A percentile compares a stretch with the other conserved stretches of the same genome.
These are phyloP conservation scores for Tetradesmus obliquus DNA, from an alignment of 139 green algal genomes.

Conservation along the genomic window DNA sequence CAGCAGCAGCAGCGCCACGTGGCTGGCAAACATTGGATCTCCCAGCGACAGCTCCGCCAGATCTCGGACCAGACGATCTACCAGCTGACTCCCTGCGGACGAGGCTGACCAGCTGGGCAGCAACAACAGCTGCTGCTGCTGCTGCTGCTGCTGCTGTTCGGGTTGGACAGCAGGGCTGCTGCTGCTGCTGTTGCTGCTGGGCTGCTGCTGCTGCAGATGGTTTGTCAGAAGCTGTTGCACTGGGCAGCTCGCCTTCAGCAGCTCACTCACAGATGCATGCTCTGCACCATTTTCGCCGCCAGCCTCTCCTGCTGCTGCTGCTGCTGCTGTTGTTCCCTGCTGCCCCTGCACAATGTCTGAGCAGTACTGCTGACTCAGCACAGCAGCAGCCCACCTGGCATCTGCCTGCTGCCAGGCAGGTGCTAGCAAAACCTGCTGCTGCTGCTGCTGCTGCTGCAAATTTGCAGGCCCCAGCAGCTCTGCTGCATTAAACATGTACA, in stretches of 20 bases:
- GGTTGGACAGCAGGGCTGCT: neutral
- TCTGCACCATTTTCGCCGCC: neutral
- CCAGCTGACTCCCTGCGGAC: constrained; percentile 39
- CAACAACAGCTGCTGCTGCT: neutral
- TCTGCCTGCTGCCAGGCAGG: constrained; percentile 55
- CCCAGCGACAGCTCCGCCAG: constrained; percentile 65
- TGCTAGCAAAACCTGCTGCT: constrained; percentile 30
- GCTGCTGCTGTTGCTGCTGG: neutral
- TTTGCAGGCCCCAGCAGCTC: constrained; percentile 47
- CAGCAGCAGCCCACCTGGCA: constrained; percentile 62
- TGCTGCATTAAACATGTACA: constrained; percentile 45
- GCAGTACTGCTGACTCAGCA: constrained; percentile 52
- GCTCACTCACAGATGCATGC: neutral
- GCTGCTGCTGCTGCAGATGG: neutral
- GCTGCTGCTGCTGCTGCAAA: constrained; percentile 8
- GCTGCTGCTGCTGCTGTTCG: neutral
- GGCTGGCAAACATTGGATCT: constrained; percentile 62
- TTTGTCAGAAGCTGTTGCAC: neutral
- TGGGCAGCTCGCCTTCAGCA: neutral
- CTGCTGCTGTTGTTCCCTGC: neutral
- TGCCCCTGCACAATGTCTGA: neutral
- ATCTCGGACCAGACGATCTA: constrained; percentile 55
- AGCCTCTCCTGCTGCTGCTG: neutral
- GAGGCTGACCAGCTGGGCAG: constrained; percentile 1
- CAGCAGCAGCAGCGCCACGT: constrained; percentile 60